Conservation (phyloP, 2,329 filamentous ascomycete species). For the Pseudogymnoascus sp. region DNA sequence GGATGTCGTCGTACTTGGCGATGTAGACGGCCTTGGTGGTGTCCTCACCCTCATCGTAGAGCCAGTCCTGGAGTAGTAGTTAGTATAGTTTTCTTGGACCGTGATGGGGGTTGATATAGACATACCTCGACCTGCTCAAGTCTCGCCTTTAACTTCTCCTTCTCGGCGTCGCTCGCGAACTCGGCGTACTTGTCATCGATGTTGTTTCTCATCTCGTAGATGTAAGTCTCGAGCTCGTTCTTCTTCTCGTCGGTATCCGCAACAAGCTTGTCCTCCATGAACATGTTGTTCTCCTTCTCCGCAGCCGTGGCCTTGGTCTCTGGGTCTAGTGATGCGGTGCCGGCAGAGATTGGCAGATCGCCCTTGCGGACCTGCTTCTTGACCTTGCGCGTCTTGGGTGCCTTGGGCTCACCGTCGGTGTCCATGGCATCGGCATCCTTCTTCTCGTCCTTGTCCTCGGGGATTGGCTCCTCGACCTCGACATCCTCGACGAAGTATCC, state of each 20-base stretch:
- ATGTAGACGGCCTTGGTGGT: slow-evolving; percentile 88
- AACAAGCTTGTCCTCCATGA: slow-evolving; percentile 97
- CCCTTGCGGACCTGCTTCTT: slow-evolving; percentile 99
- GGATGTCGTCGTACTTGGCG: slow-evolving; percentile 92
- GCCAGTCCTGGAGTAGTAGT: slow-evolving; percentile 67
- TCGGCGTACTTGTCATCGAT: slow-evolving; percentile 85
- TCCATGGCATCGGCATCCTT: slow-evolving; percentile 79
- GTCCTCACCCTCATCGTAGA: slow-evolving; percentile 96
- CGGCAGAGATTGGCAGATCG: slow-evolving; percentile 78
- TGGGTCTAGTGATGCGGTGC: slow-evolving; percentile 70
- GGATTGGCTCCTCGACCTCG: slow-evolving; percentile 89
- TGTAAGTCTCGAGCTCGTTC: slow-evolving; percentile 97
- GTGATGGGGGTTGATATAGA: slow-evolving; percentile 12
- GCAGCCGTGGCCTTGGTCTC: slow-evolving; percentile 54
- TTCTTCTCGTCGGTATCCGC: slow-evolving; percentile 98
- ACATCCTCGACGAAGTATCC: slow-evolving; percentile 98
- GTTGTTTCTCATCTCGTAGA: slow-evolving; percentile 95
- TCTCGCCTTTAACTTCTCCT: slow-evolving; percentile 74
- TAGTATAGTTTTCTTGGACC: slow-evolving; percentile 15
- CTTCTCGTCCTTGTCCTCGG: slow-evolving; percentile 53
- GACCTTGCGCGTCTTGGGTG: slow-evolving; percentile 83
- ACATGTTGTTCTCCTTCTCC: slow-evolving; percentile 85
- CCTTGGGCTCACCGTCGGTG: slow-evolving; percentile 62
- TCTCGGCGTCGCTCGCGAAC: slow-evolving; percentile 86
- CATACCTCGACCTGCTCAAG: slow-evolving; percentile 80